Evolutionary conservation across 495 filamentous ascomycete genomes (phyloP).

Genomic region (Opeltia flavorubescens): DNA sequence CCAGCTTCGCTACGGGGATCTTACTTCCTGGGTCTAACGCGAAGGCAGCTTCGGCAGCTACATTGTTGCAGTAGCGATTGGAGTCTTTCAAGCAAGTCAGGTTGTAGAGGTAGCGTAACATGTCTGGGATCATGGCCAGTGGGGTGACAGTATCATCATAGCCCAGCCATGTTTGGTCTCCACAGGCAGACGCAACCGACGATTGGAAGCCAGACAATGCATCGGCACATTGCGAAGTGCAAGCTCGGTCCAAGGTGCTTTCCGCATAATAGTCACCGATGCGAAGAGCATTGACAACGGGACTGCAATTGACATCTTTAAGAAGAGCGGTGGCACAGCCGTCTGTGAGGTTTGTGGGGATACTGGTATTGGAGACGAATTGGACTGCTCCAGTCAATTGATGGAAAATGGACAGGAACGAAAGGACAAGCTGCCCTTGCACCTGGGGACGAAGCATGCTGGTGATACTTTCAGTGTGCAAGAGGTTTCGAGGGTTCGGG

Average conservation of each 20-base stretch:
- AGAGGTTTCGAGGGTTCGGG: no score
- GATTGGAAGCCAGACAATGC: not conserved
- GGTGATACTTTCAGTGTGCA: no score
- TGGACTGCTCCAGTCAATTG: not conserved
- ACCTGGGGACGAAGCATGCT: no score
- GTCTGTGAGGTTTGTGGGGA: not conserved
- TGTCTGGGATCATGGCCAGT: slow-evolving; percentile 8
- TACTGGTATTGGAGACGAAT: not conserved
- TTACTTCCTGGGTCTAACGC: not conserved
- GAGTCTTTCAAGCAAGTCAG: slow-evolving; percentile 9
- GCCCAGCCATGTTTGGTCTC: not conserved
- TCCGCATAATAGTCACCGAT: not conserved
- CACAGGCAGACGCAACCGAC: slow-evolving; percentile 1
- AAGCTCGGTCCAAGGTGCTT: not conserved
- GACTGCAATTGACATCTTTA: not conserved
- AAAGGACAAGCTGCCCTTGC: no score
- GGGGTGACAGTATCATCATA: slow-evolving; percentile 2
- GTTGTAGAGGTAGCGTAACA: slow-evolving; percentile 5
- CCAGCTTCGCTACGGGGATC: no score
- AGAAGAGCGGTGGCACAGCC: not conserved
- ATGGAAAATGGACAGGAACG: no score
- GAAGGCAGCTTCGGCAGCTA: slow-evolving; percentile 4
- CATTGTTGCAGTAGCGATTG: slow-evolving; percentile 4
- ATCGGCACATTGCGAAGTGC: not conserved
- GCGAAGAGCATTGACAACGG: not conserved